Evolutionary conservation across 805 yeast genomes (phyloP), one percentile per base, ranked within the genome.

Genomic region (Blastobotrys americana): DNA sequence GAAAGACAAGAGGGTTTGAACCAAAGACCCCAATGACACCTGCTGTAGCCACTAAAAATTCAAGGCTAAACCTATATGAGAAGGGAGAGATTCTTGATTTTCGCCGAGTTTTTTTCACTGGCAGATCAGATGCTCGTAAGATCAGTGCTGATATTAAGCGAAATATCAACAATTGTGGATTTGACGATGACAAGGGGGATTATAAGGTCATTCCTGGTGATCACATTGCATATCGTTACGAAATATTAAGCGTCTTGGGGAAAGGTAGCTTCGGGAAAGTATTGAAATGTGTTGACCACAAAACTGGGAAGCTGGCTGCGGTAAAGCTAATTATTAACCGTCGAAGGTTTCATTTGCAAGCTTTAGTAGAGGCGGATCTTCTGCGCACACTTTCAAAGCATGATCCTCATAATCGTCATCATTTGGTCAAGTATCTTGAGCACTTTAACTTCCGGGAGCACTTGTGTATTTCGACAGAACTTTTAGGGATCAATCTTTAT

Each of bases 211-310:
- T 68, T 0, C 57, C 60, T 1, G 77, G 81, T 8, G 95, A 85
- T 57, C 96, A 86, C 51, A 74, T 86, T 36, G 81, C 81, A 43
- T 86, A 79, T 59, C 64, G 94, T 22, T 87, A 81, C 57, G 79
- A 83, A 52, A 77, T 85, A 3, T 42, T 74, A 17, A 61, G 68
- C 2, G 61, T 69, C 1, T 68, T 86, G 8, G 96, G 96, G 0
- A 76, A 73, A 41, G 96, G 96, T 5, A 78, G 89, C 36, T 86
- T 86, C 67, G 96, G 96, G 0, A 78, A 77, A 42, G 96, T 87
- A 1, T 66, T 83, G 4, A 69, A 74, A 45, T 82, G 88, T 48
- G 59, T 64, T 18, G 95, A 87, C 63, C 84, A 82, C 56, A 80
- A 80, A 55, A 64, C 64, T 3, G 71, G 76, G 4, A 65, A 65